Evolutionary conservation across 2,329 filamentous ascomycete species (phyloP).

Genomic region (Podosphaera fusca): DNA sequence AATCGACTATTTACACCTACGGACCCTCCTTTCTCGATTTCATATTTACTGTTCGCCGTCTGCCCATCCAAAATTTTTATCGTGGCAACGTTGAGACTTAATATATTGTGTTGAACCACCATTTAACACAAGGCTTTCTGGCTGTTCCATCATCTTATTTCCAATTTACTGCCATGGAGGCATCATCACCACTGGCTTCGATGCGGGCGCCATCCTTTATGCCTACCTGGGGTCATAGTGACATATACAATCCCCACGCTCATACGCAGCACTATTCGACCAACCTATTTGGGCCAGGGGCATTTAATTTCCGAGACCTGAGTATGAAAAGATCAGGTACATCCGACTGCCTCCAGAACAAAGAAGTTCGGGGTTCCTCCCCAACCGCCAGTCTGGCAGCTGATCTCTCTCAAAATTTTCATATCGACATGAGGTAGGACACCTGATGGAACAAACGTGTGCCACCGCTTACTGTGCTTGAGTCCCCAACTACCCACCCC

Average conservation of each 20-base stretch:
- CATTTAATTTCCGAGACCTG: conserved; percentile 55
- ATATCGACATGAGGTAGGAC: conserved; percentile 74
- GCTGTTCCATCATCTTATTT: neutral
- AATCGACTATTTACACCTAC: neutral
- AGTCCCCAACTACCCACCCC: conserved; percentile 70
- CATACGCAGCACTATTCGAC: conserved; percentile 25
- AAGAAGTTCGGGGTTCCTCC: conserved; percentile 61
- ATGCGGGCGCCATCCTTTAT: conserved; percentile 54
- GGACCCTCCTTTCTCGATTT: too few relatives aligned
- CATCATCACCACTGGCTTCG: conserved; percentile 79
- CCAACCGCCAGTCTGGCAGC: conserved; percentile 78
- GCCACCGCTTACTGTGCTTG: conserved; percentile 6
- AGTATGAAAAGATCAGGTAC: conserved; percentile 45
- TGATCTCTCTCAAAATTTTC: conserved; percentile 91
- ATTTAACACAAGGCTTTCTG: too few relatives aligned
- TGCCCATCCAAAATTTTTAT: too few relatives aligned
- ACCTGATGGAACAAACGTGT: neutral
- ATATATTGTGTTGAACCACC: neutral
- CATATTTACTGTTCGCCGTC: too few relatives aligned
- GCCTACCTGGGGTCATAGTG: conserved; percentile 35
- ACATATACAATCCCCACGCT: conserved; percentile 28
- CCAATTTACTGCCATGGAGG: conserved; percentile 42
- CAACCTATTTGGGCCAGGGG: conserved; percentile 34
- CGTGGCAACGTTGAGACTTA: too few relatives aligned
- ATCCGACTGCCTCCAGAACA: conserved; percentile 62